Conservation (phyloP, 1,284 basidiomycete species). For the Omphalotus olearius region DNA sequence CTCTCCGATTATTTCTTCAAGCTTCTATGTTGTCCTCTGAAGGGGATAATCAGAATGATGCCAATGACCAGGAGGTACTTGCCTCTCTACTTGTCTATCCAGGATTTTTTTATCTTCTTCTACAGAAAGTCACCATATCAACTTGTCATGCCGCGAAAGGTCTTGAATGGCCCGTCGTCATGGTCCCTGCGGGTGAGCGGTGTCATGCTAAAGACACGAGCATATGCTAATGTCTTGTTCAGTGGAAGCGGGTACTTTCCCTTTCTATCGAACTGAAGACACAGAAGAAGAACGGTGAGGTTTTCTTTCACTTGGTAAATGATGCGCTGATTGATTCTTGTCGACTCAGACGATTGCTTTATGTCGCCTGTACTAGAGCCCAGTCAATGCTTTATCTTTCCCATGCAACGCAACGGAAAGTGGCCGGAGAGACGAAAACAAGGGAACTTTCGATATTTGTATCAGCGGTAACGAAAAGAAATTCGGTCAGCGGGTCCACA, state of each 20-base stretch:
- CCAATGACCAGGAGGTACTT: slow-evolving; percentile 49
- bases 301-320: background rate
- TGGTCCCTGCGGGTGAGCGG: slow-evolving; percentile 62
- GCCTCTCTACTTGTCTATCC: background rate
- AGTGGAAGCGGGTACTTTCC: slow-evolving; percentile 80
- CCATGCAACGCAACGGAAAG: slow-evolving; percentile 42
- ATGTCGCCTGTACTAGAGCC: slow-evolving; percentile 89
- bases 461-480: slow-evolving; percentile 28
- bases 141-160: slow-evolving; percentile 93
- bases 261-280: slow-evolving; percentile 76
- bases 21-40: slow-evolving; percentile 85
- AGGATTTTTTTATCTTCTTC: slow-evolving; percentile 7
- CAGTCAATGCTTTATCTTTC: slow-evolving; percentile 72
- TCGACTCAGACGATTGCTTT: slow-evolving; percentile 64
- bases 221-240: slow-evolving; percentile 8
- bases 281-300: slow-evolving; percentile 76
- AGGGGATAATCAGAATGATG: slow-evolving; percentile 59
- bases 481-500: slow-evolving; percentile 28
- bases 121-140: slow-evolving; percentile 79
- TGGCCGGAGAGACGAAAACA: slow-evolving; percentile 43
- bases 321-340: background rate
- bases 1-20: slow-evolving; percentile 79
- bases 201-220: background rate
- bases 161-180: slow-evolving; percentile 88
- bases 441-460: slow-evolving; percentile 48